Conservation (phyloP, 2,329 filamentous ascomycete genomes). For the Paradendryphiella salina region DNA sequence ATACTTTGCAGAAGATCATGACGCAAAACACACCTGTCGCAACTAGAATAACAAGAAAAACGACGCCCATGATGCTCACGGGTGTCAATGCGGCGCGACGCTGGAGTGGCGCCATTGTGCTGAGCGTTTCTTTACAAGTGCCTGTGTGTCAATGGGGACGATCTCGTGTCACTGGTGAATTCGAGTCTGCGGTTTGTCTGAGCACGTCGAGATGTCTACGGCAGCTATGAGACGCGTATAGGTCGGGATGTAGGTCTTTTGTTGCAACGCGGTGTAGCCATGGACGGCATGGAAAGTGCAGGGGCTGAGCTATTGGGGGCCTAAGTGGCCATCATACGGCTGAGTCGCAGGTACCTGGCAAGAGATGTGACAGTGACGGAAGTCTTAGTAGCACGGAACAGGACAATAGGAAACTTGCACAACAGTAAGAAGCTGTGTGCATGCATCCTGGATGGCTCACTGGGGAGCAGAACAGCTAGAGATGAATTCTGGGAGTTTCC, state of each 20-base stretch:
- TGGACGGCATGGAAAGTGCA: not conserved
- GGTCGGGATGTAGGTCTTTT: not conserved
- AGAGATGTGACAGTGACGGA: not conserved
- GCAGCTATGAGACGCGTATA: not conserved
- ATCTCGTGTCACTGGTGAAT: not conserved
- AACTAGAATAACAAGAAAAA: conserved; percentile 2
- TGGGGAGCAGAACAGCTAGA: too few species aligned
- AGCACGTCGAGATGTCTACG: not conserved
- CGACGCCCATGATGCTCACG: not conserved
- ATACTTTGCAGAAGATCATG: conserved; percentile 10
- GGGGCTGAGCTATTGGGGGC: conserved; percentile 10
- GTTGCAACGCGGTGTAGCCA: not conserved
- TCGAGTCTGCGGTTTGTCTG: not conserved
- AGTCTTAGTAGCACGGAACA: too few species aligned
- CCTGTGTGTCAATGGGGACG: not conserved
- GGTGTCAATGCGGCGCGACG: conserved; percentile 8
- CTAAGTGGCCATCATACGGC: conserved; percentile 2
- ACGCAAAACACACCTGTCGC: conserved; percentile 7
- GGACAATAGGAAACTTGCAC: too few species aligned
- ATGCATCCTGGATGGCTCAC: too few species aligned
- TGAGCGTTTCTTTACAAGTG: not conserved
- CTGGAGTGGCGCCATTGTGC: conserved; percentile 13
- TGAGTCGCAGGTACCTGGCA: not conserved
- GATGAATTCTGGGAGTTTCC: too few species aligned
- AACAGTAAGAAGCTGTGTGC: too few species aligned